Conservation (phyloP, 2,329 filamentous ascomycete genomes). For the Pseudocercospora pini-densiflorae region DNA sequence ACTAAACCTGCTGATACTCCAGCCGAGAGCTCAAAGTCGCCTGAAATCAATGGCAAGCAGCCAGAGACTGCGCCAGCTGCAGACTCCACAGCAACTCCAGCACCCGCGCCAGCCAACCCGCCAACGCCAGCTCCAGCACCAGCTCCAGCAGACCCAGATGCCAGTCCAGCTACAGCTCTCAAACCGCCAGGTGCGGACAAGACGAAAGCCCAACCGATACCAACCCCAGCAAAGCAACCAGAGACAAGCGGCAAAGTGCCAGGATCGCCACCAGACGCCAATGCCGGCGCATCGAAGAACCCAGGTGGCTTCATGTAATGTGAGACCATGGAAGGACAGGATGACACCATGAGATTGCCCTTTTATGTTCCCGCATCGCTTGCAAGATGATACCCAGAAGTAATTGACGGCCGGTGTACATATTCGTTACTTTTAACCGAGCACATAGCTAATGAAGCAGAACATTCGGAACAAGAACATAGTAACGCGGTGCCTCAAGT, state of each 20-base stretch:
- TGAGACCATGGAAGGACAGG: too few relatives aligned
- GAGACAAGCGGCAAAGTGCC: conserved; percentile 8
- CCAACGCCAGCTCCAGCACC: not conserved
- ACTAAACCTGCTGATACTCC: conserved; percentile 6
- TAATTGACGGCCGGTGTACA: not conserved
- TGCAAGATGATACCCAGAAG: not conserved
- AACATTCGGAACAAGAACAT: too few relatives aligned
- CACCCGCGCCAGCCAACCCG: not conserved
- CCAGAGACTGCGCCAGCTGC: not conserved
- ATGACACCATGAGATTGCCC: too few relatives aligned
- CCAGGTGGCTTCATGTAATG: not conserved
- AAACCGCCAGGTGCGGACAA: conserved; percentile 8
- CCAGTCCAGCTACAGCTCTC: conserved; percentile 22
- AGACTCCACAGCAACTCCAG: not conserved
- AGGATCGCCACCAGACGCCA: not conserved
- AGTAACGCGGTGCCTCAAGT: too few relatives aligned
- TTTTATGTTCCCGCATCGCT: not conserved
- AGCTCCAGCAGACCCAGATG: conserved; percentile 19
- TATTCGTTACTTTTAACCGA: not conserved
- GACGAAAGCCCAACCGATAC: not conserved
- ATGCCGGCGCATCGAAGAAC: conserved; percentile 1
- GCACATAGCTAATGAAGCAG: too few relatives aligned
- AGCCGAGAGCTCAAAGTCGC: not conserved
- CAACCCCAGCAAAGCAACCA: not conserved
- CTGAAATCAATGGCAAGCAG: conserved; percentile 7